Evolutionary conservation across 164 flowering plant species (phyloP).

Genomic region (Chloranthus sessilifolius): DNA sequence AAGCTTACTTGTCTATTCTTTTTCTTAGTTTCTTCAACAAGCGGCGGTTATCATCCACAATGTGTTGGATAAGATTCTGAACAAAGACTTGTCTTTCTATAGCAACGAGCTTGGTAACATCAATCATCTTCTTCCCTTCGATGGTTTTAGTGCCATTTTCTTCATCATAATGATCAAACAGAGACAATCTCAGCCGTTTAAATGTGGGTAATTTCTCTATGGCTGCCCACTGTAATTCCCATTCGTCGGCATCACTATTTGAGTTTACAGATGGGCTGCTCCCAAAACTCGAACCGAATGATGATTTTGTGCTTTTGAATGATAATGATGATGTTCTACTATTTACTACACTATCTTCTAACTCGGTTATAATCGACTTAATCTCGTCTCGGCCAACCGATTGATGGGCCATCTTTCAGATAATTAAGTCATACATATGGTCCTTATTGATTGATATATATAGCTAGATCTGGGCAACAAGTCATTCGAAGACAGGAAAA

Average conservation of each 20-base stretch:
- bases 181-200: slow-evolving; percentile 45
- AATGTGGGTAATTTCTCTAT: slow-evolving; percentile 58
- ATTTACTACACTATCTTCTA: no score
- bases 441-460: no score
- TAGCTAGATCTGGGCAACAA: no score
- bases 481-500: no score
- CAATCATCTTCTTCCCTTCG: slow-evolving; percentile 23
- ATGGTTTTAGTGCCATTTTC: slow-evolving; percentile 8
- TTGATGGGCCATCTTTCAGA: no score
- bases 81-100: slow-evolving; percentile 40
- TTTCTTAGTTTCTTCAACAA: slow-evolving; percentile 46
- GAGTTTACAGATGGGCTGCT: slow-evolving; percentile 32
- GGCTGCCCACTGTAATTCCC: slow-evolving; percentile 49
- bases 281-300: slow-evolving; percentile 33
- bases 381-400: no score
- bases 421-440: no score
- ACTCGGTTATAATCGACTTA: no score
- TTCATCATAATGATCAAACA: slow-evolving; percentile 22
- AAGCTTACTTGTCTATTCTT: slow-evolving; percentile 56
- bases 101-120: slow-evolving; percentile 49
- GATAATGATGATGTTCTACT: no score
- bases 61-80: slow-evolving; percentile 59
- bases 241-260: slow-evolving; percentile 29
- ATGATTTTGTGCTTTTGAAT: no score
- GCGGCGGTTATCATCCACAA: slow-evolving; percentile 57